Percentiles rank a stretch among this genome's conserved stretches.
Conservation (phyloP, 768 basidiomycete species). For the Boletus vermiculosoides region DNA sequence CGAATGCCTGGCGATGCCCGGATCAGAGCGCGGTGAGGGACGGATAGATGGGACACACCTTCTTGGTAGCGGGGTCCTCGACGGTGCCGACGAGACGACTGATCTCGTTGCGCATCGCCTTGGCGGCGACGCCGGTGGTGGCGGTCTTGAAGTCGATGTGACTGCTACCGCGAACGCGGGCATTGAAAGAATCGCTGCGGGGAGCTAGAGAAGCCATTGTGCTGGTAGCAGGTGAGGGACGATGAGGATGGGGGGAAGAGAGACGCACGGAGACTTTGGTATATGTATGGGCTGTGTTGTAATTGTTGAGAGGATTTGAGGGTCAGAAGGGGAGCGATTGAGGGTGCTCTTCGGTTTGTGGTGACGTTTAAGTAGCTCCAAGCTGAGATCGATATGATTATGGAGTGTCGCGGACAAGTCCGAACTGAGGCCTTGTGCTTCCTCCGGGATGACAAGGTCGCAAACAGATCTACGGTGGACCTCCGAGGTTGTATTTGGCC, state of each 20-base stretch:
- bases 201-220: conserved; percentile 59
- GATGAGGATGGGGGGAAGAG: conserved; percentile 7
- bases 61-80: conserved; percentile 74
- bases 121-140: conserved; percentile 88
- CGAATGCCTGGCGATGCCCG: conserved; percentile 53
- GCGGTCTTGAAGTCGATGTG: conserved; percentile 99
- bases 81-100: conserved; percentile 88
- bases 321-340: conserved; percentile 47
- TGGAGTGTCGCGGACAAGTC: conserved; percentile 36
- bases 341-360: conserved; percentile 51
- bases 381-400: conserved; percentile 33
- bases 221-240: conserved; percentile 29
- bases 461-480: conserved; percentile 23
- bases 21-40: conserved; percentile 16
- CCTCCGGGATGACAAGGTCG: conserved; percentile 33
- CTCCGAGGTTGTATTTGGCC: conserved; percentile 2
- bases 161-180: conserved; percentile 71
- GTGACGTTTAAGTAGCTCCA: conserved; percentile 58
- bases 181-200: conserved; percentile 63
- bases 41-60: conserved; percentile 46
- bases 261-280: conserved; percentile 41
- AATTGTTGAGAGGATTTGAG: conserved; percentile 59
- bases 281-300: conserved; percentile 62
- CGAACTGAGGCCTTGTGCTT: conserved; percentile 25
- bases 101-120: conserved; percentile 98